Percentiles rank a stretch among this genome's conserved stretches.
Evolutionary conservation across 2,329 filamentous ascomycete genomes (phyloP).

Genomic region (Sporothrix pseudoabietina): DNA sequence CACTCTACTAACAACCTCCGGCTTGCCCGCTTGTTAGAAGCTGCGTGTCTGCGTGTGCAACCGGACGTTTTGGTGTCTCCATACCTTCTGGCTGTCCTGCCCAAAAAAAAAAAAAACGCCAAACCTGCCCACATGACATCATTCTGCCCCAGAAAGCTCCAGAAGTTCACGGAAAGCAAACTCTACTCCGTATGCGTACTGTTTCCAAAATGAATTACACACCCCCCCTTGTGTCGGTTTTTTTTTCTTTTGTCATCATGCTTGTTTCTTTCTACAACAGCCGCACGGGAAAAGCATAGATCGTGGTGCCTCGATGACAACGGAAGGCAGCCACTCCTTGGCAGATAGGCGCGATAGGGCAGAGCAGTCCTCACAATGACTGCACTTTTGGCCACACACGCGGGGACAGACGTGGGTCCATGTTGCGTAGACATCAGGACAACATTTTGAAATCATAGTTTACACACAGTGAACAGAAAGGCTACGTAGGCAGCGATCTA

Average conservation of each 20-base stretch:
- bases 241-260: no score
- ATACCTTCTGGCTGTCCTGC: background rate
- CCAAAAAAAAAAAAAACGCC: slow-evolving; percentile 11
- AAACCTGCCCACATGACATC: slow-evolving; percentile 17
- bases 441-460: background rate
- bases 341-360: background rate
- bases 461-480: background rate
- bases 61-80: background rate
- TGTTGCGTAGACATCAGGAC: background rate
- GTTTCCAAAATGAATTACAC: background rate
- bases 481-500: background rate
- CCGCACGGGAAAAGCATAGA: background rate
- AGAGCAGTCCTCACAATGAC: background rate
- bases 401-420: background rate
- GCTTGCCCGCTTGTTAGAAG: background rate
- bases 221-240: background rate
- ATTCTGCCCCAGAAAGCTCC: background rate
- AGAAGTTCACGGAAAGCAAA: background rate
- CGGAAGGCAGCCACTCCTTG: background rate
- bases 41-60: background rate
- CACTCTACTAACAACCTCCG: background rate
- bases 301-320: background rate
- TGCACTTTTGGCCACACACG: background rate
- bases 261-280: no score
- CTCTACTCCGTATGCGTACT: background rate